phyloP scores from a whole-genome alignment of 1,139 yeast species.

The Yamadazyma friedrichii region DNA sequence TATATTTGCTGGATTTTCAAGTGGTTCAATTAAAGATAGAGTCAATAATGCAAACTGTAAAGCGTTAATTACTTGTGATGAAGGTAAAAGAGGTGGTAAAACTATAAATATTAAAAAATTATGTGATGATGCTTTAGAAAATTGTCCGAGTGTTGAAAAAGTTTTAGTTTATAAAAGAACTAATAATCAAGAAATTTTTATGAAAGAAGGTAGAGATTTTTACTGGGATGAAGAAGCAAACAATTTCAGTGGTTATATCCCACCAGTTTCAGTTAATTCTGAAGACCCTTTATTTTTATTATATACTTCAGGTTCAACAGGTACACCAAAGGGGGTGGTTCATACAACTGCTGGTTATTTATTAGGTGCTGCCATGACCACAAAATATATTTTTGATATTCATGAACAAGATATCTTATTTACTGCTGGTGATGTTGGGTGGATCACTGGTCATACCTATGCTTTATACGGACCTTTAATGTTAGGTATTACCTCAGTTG shows the following conservation, averaged over 20 bases:
- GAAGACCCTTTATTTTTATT: slow-evolving; percentile 94
- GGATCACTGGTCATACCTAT: slow-evolving; percentile 99
- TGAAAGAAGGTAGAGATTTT: slow-evolving; percentile 82
- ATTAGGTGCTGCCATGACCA: slow-evolving; percentile 91
- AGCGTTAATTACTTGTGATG: slow-evolving; percentile 93
- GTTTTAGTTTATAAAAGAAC: slow-evolving; percentile 89
- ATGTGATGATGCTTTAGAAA: slow-evolving; percentile 86
- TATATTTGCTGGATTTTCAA: slow-evolving; percentile 93
- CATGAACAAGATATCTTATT: slow-evolving; percentile 85
- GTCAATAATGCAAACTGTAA: slow-evolving; percentile 84
- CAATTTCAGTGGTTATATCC: slow-evolving; percentile 79
- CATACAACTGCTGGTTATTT: slow-evolving; percentile 94
- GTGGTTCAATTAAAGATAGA: slow-evolving; percentile 91
- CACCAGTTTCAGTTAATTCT: slow-evolving; percentile 84
- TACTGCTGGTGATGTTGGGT: slow-evolving; percentile 98
- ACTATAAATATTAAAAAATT: slow-evolving; percentile 86
- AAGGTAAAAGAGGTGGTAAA: slow-evolving; percentile 96
- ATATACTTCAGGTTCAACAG: slow-evolving; percentile 96
- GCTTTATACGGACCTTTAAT: slow-evolving; percentile 91
- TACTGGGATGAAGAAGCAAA: slow-evolving; percentile 91
- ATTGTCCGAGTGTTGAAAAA: slow-evolving; percentile 77
- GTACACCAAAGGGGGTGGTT: slow-evolving; percentile 97
- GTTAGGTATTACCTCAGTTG: slow-evolving; percentile 86
- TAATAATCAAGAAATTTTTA: slow-evolving; percentile 61
- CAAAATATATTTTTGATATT: slow-evolving; percentile 90